Conservation (phyloP, 176 grass and related monocot species). For the Panicum miliaceum region DNA sequence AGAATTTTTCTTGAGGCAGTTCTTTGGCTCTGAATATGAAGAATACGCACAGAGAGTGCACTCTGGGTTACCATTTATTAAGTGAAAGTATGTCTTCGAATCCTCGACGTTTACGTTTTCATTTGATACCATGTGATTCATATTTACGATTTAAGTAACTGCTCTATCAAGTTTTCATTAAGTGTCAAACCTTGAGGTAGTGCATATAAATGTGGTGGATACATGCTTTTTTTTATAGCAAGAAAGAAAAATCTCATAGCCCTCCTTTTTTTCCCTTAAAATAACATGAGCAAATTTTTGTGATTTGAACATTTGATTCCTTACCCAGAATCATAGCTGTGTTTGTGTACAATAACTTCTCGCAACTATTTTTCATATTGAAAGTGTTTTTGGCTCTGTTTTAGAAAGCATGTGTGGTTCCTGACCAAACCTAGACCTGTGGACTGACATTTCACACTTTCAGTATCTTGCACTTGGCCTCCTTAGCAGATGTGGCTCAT, state of each 20-base stretch:
- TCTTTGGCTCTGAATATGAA: conserved; percentile 73
- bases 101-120: conserved; percentile 12
- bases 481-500: not conserved
- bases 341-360: conserved; percentile 18
- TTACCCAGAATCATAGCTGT: conserved; percentile 7
- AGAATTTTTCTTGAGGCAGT: conserved; percentile 97
- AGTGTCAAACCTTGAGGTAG: not conserved
- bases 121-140: conserved; percentile 26
- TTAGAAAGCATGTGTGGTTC: conserved; percentile 1
- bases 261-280: not conserved
- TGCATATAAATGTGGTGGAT: conserved; percentile 21
- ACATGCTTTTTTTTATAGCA: conserved; percentile 13
- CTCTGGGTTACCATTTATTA: conserved; percentile 91
- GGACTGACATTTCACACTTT: not conserved
- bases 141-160: conserved; percentile 4
- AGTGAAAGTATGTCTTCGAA: conserved; percentile 60
- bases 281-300: not conserved
- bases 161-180: not conserved
- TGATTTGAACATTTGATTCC: conserved; percentile 30
- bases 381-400: not conserved
- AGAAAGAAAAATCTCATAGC: conserved; percentile 14
- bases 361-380: not conserved
- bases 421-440: conserved; percentile 9
- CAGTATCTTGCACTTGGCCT: conserved; percentile 15
- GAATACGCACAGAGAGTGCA: conserved; percentile 74